A percentile compares a stretch with the other conserved stretches of the same genome.
Conservation (phyloP, 1,284 basidiomycete species). For the Cryptococcus amylolentus region DNA sequence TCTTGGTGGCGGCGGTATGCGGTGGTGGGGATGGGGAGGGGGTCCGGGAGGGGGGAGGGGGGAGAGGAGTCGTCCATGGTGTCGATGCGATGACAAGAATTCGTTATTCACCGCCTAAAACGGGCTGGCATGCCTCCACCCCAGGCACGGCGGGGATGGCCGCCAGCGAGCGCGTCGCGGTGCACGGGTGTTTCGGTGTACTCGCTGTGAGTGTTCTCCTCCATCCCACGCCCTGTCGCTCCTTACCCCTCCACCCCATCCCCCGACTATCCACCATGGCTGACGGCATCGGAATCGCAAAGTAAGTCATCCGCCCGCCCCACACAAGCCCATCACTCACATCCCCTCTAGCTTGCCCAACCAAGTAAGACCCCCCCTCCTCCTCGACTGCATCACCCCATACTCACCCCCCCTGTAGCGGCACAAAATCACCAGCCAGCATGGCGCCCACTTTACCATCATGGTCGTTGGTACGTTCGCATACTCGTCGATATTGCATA, state of each 20-base stretch:
- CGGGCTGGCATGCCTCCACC: background rate
- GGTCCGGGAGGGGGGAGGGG: conserved; percentile 9
- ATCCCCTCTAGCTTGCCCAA: conserved; percentile 78
- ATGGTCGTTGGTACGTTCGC: conserved; percentile 91
- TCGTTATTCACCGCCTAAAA: background rate
- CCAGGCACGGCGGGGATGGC: too few relatives aligned
- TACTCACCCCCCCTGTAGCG: conserved; percentile 55
- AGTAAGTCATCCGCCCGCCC: conserved; percentile 33
- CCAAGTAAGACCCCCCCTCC: conserved; percentile 65
- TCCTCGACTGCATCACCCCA: background rate
- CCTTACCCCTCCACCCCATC: too few relatives aligned
- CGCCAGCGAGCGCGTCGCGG: too few relatives aligned
- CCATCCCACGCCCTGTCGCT: too few relatives aligned
- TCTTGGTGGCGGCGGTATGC: background rate
- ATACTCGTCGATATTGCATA: background rate
- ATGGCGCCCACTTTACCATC: conserved; percentile 94
- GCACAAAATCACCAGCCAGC: conserved; percentile 96
- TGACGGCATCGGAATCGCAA: conserved; percentile 51
- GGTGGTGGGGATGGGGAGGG: conserved; percentile 8
- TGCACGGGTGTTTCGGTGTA: too few relatives aligned
- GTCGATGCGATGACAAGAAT: background rate
- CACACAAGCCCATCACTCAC: background rate
- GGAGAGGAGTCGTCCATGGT: conserved; percentile 8
- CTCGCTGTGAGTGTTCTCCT: too few relatives aligned
- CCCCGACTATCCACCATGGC: conserved; percentile 32